Evolutionary conservation across 192 early-diverging fungal species (phyloP), one percentile per base, ranked within the genome.

Genomic region (Coemansia sp.): DNA sequence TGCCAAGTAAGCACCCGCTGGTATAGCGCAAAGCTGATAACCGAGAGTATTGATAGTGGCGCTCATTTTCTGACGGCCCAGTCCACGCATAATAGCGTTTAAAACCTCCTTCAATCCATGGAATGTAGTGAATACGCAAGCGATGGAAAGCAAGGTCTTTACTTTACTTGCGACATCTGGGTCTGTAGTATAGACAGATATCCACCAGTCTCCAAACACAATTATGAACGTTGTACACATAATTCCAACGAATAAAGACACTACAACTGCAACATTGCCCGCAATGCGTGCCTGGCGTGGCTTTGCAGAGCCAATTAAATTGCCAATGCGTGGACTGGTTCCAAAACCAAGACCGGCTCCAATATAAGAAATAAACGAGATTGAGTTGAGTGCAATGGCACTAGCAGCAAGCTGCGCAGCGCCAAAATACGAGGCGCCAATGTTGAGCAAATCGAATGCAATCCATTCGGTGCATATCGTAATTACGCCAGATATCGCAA

Each of bases 381-480:
- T 67, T 16, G 73, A 79, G 51, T 87, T 84, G 0, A 84, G 68
- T 23, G 89, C 67, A 47, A 90, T 71, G 22, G 86, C 85, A 54
- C 95, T 93, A n/a, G 89, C 88, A 18, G 93, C 93, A n/a, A 97
- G 78, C 22, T 81, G 72, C 16, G 68, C 49, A 3, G 84, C 86
- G 25, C 93, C 92, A 21, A 97, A 71, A 52, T 89, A 86, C 23
- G 90, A 90, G 9, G 90, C 85, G 3, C 84, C 82, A 48, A 92
- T 54, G 9, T 89, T 83, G 7, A 89, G 74, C 2, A 86, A 62
- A 59, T 92, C 89, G 69, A 89, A 89, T 14, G 84, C 86, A 84
- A 87, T 86, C 92, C 91, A 93, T 67, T 92, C 91, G n/a, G 83
- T 72, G 57, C 88, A 86, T 18, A 88, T 77, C 87, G 93, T 94